Evolutionary conservation across 495 filamentous ascomycete species (phyloP).

Genomic region (Eremomyces bilateralis): DNA sequence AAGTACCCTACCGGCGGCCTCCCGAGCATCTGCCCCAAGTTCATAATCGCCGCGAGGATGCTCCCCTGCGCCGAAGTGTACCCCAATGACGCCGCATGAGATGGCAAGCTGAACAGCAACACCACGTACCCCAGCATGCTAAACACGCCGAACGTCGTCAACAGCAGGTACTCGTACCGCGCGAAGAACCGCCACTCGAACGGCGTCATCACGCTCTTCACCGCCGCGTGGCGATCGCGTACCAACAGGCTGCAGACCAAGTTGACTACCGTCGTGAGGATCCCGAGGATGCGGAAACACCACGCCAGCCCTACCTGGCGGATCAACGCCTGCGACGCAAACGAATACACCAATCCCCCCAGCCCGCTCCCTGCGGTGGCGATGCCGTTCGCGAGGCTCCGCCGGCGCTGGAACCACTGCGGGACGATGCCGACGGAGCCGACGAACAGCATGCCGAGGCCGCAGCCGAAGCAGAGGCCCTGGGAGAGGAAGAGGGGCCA

Average conservation of each 20-base stretch:
- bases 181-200: slow-evolving; percentile 43
- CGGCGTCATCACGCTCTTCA: slow-evolving; percentile 36
- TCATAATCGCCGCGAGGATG: slow-evolving; percentile 49
- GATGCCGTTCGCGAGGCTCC: slow-evolving; percentile 54
- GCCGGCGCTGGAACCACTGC: slow-evolving; percentile 55
- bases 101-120: slow-evolving; percentile 48
- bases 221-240: slow-evolving; percentile 42
- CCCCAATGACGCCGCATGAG: slow-evolving; percentile 43
- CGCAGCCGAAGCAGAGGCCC: slow-evolving; percentile 53
- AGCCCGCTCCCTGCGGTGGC: slow-evolving; percentile 53
- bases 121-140: slow-evolving; percentile 53
- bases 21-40: slow-evolving; percentile 40
- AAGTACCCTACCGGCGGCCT: slow-evolving; percentile 45
- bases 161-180: slow-evolving; percentile 37
- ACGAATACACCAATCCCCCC: slow-evolving; percentile 38
- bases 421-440: slow-evolving; percentile 46
- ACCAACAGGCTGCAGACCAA: slow-evolving; percentile 34
- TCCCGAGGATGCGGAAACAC: slow-evolving; percentile 48
- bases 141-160: slow-evolving; percentile 46
- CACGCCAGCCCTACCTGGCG: slow-evolving; percentile 34
- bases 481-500: slow-evolving; percentile 48
- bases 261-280: slow-evolving; percentile 42
- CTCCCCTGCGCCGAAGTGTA: slow-evolving; percentile 43
- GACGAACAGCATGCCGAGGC: slow-evolving; percentile 59
- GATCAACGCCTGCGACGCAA: slow-evolving; percentile 37